A percentile compares a stretch with the other conserved stretches of the same genome.
phyloP scores from a whole-genome alignment of 331 rosid species.

The Stylosanthes scabra region DNA sequence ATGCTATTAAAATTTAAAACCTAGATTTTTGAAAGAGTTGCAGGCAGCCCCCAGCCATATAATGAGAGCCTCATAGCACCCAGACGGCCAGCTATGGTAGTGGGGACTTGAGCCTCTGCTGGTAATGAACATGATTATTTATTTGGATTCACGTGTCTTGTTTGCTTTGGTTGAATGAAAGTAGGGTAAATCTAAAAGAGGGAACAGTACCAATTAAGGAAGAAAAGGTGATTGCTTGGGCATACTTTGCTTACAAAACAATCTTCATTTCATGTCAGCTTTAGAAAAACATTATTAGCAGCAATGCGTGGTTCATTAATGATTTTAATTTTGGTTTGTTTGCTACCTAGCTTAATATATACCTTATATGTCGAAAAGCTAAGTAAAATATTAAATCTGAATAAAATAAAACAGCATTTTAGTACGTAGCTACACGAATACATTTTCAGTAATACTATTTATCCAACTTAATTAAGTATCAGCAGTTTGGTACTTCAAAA shows the following conservation, averaged over 20 bases:
- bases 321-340: conserved; percentile 1
- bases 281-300: conserved; percentile 40
- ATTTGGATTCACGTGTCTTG: conserved; percentile 42
- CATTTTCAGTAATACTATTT: conserved; percentile 23
- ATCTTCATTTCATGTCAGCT: conserved; percentile 36
- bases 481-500: background rate
- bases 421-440: conserved; percentile 1
- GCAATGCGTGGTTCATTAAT: conserved; percentile 23
- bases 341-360: background rate
- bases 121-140: conserved; percentile 51
- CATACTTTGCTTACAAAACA: conserved; percentile 51
- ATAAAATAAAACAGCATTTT: background rate
- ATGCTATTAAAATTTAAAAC: background rate
- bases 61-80: background rate
- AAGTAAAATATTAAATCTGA: background rate
- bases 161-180: conserved; percentile 31
- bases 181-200: conserved; percentile 7
- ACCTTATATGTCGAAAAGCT: background rate
- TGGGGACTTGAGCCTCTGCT: conserved; percentile 36
- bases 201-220: background rate
- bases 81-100: conserved; percentile 9
- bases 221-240: conserved; percentile 2
- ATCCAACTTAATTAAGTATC: conserved; percentile 23
- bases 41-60: background rate
- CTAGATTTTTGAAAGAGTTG: background rate